Evolutionary conservation across 139 green algal species (phyloP).

Genomic region (Tetradesmus lagerheimii): DNA sequence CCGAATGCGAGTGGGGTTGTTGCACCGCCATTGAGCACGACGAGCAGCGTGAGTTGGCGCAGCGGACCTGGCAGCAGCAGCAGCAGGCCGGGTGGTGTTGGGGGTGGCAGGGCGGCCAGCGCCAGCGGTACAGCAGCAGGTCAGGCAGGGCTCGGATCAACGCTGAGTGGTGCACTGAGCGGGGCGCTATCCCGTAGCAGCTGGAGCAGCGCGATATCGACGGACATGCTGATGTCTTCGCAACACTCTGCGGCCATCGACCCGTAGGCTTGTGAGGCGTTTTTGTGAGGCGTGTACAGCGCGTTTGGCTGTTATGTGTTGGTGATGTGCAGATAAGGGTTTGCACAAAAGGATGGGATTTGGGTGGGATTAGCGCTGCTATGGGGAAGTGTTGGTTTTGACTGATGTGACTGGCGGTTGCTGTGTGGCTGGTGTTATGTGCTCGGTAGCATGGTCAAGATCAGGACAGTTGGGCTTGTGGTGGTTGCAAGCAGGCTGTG

Average conservation of each 20-base stretch:
- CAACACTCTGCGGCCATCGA: not conserved
- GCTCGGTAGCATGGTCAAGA: not conserved
- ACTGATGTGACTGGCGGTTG: not conserved
- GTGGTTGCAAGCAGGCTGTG: not conserved
- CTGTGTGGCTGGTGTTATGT: not conserved
- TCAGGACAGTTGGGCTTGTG: too few species aligned
- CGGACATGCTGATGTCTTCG: conserved; percentile 15
- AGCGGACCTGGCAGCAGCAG: not conserved
- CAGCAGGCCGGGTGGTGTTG: not conserved
- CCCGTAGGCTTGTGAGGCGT: not conserved
- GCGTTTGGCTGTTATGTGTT: not conserved
- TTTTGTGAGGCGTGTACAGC: too few species aligned
- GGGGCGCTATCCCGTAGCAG: conserved; percentile 17
- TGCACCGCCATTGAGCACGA: not conserved
- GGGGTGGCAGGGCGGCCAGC: not conserved
- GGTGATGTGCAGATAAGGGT: not conserved
- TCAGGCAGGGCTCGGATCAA: not conserved
- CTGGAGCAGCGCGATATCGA: conserved; percentile 32
- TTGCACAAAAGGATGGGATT: too few species aligned
- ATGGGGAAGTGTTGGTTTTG: not conserved
- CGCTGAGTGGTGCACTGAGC: conserved; percentile 19
- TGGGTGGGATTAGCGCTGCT: too few species aligned
- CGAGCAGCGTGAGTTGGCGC: not conserved
- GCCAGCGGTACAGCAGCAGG: not conserved
- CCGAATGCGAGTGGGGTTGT: not conserved